A percentile compares a stretch with the other conserved stretches of the same genome.
phyloP scores from a whole-genome alignment of 2,329 filamentous ascomycete species.

The Aspergillus udagawae region DNA sequence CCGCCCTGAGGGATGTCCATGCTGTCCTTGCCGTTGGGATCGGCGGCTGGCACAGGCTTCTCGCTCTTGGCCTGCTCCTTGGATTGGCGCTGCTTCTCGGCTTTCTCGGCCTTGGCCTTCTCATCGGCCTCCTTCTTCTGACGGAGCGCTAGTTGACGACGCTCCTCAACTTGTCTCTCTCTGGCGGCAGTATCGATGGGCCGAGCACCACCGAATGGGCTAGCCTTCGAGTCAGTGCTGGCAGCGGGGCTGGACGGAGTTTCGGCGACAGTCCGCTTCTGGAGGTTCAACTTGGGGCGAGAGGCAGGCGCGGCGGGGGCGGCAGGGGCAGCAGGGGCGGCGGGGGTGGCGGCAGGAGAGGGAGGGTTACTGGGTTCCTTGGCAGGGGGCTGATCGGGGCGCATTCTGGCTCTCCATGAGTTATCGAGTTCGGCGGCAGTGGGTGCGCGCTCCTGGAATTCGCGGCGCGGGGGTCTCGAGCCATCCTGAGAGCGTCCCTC shows the following conservation, averaged over 20 bases:
- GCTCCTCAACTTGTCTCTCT: slow-evolving; percentile 88
- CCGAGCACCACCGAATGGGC: slow-evolving; percentile 86
- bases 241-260: slow-evolving; percentile 49
- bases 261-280: slow-evolving; percentile 88
- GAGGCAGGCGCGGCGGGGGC: slow-evolving; percentile 55
- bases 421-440: slow-evolving; percentile 91
- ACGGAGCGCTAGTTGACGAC: slow-evolving; percentile 66
- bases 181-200: slow-evolving; percentile 90
- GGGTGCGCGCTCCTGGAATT: slow-evolving; percentile 68
- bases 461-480: slow-evolving; percentile 73
- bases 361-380: slow-evolving; percentile 73
- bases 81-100: slow-evolving; percentile 57
- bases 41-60: slow-evolving; percentile 28
- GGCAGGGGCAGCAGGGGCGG: slow-evolving; percentile 60
- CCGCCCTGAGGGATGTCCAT: slow-evolving; percentile 40
- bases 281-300: slow-evolving; percentile 80
- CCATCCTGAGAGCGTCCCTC: slow-evolving; percentile 66
- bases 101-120: slow-evolving; percentile 68
- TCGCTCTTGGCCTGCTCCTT: slow-evolving; percentile 36
- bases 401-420: slow-evolving; percentile 90
- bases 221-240: slow-evolving; percentile 70
- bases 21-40: slow-evolving; percentile 40
- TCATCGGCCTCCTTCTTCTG: slow-evolving; percentile 87
- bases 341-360: slow-evolving; percentile 61
- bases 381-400: slow-evolving; percentile 69